Conservation (phyloP, 441 rosid species). For the Rhodomyrtus psidioides region DNA sequence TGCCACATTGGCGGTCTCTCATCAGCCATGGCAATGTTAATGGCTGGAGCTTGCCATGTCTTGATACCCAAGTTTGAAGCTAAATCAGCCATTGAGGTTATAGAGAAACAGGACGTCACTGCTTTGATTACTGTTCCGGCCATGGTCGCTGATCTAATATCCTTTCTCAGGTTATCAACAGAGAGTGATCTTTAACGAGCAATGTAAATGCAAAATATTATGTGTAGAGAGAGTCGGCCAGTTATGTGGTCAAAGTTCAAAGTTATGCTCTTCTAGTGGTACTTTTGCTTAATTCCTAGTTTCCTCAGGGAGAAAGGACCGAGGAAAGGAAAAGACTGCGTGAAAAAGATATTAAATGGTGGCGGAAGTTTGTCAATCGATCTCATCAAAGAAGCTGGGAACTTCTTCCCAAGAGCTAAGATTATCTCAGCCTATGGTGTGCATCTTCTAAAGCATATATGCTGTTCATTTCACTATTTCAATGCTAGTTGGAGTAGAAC, state of each 20-base stretch:
- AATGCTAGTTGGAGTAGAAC: background rate
- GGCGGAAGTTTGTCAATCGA: slow-evolving; percentile 59
- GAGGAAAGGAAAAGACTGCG: slow-evolving; percentile 25
- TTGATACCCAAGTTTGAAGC: too few relatives aligned
- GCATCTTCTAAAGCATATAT: background rate
- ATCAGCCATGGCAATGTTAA: too few relatives aligned
- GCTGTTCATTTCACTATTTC: background rate
- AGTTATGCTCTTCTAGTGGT: background rate
- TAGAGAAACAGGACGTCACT: too few relatives aligned
- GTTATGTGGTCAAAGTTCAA: background rate
- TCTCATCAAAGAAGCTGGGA: slow-evolving; percentile 34
- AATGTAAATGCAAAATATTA: too few relatives aligned
- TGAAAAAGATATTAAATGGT: slow-evolving; percentile 74
- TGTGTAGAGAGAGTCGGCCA: too few relatives aligned
- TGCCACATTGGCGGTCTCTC: too few relatives aligned
- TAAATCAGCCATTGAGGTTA: too few relatives aligned
- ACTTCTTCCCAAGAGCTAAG: slow-evolving; percentile 57
- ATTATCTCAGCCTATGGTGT: slow-evolving; percentile 76
- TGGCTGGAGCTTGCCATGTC: too few relatives aligned
- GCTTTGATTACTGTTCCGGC: too few relatives aligned
- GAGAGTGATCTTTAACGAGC: too few relatives aligned
- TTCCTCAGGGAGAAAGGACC: slow-evolving; percentile 25
- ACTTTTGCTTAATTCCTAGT: background rate
- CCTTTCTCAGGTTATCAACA: too few relatives aligned
- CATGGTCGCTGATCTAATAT: too few relatives aligned